These are phyloP conservation scores for Leavenworthia alabamica DNA, from an alignment of 345 rosid species.

Conservation along the genomic window DNA sequence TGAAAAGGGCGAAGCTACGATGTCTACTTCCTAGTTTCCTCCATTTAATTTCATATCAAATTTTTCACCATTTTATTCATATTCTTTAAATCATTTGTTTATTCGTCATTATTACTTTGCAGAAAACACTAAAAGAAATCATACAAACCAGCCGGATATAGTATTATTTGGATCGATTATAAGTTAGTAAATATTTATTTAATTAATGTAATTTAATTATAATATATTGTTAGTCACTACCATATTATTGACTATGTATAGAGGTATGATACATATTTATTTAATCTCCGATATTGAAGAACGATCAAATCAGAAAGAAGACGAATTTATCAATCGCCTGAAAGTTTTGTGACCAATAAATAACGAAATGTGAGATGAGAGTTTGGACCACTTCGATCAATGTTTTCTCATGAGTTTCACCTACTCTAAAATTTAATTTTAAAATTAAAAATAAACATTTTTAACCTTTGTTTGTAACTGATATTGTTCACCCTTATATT, in stretches of 20 bases:
- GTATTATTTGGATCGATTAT: no score
- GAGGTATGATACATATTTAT: not conserved
- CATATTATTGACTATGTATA: not conserved
- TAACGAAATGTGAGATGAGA: slow-evolving; percentile 22
- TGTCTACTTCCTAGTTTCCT: slow-evolving; percentile 23
- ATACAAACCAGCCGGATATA: slow-evolving; percentile 13
- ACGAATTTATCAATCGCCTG: slow-evolving; percentile 21
- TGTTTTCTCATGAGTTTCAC: slow-evolving; percentile 16
- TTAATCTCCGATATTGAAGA: slow-evolving; percentile 8
- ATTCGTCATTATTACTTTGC: slow-evolving; percentile 20
- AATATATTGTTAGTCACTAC: not conserved
- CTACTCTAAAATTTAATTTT: slow-evolving; percentile 7
- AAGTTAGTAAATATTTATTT: not conserved
- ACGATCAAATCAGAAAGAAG: no score
- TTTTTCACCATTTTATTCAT: slow-evolving; percentile 8
- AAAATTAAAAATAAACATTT: slow-evolving; percentile 1
- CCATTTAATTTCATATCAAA: not conserved
- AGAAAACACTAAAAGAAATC: not conserved
- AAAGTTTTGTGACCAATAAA: slow-evolving; percentile 24
- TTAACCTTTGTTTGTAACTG: no score
- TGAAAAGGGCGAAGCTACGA: slow-evolving; percentile 27
- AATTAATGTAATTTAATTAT: not conserved
- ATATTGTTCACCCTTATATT: slow-evolving; percentile 8
- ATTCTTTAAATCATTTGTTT: slow-evolving; percentile 13
- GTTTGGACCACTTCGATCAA: slow-evolving; percentile 30